A percentile compares a stretch with the other conserved stretches of the same genome.
phyloP scores from a whole-genome alignment of 306 rosid genomes.

The Trichosanthes cucumerina region DNA sequence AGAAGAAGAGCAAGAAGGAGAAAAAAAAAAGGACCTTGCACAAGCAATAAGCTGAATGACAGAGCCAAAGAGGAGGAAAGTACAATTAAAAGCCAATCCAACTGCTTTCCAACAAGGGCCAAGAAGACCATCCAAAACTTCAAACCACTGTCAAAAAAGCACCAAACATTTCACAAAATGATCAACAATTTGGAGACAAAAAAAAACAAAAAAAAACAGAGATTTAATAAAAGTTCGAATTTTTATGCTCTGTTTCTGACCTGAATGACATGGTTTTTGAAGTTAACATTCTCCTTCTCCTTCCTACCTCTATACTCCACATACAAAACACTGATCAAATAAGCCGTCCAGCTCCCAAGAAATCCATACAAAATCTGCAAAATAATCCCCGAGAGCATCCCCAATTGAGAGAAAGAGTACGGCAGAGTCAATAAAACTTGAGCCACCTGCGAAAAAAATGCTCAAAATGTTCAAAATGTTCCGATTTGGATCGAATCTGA shows the following conservation, averaged over 20 bases:
- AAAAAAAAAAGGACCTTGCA: slow-evolving; percentile 35
- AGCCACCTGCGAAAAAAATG: slow-evolving; percentile 34
- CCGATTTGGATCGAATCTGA: background rate
- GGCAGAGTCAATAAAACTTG: slow-evolving; percentile 62
- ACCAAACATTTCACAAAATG: background rate
- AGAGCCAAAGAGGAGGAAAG: slow-evolving; percentile 56
- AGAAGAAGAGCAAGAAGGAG: background rate
- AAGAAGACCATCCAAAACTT: slow-evolving; percentile 54
- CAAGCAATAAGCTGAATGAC: slow-evolving; percentile 71
- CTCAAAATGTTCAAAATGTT: background rate
- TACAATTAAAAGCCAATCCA: slow-evolving; percentile 62
- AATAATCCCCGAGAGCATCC: slow-evolving; percentile 49
- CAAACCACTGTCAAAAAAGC: slow-evolving; percentile 43
- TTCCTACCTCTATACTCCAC: slow-evolving; percentile 50
- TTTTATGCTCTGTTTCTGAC: slow-evolving; percentile 4
- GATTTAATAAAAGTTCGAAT: background rate
- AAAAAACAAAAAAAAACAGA: too few relatives aligned
- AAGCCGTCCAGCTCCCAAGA: slow-evolving; percentile 60
- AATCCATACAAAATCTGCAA: slow-evolving; percentile 51
- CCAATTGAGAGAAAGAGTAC: slow-evolving; percentile 48
- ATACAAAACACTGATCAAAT: slow-evolving; percentile 52
- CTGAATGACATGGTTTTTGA: slow-evolving; percentile 72
- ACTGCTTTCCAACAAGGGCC: slow-evolving; percentile 55
- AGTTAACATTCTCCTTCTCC: slow-evolving; percentile 52
- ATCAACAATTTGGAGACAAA: background rate